These are phyloP conservation scores for Xylariales sp. DNA, from an alignment of 2,329 filamentous ascomycete species.

Conservation along the genomic window DNA sequence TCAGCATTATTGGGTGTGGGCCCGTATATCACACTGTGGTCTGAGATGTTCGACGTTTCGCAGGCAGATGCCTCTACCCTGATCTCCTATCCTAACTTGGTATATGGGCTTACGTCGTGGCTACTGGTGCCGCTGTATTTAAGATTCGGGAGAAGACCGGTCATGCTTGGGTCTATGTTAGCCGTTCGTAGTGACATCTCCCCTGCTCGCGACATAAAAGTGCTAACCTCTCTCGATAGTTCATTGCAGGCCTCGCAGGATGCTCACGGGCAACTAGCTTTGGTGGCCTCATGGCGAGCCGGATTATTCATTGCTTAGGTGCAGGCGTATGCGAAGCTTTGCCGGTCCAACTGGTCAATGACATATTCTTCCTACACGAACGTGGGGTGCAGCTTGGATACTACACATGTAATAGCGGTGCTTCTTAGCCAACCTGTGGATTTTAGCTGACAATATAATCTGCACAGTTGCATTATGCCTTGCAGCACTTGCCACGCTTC, in stretches of 20 bases:
- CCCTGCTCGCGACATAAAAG: neutral
- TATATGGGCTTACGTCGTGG: conserved; percentile 68
- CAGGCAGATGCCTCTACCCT: conserved; percentile 64
- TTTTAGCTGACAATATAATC: conserved; percentile 12
- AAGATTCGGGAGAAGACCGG: conserved; percentile 57
- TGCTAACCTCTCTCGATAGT: conserved; percentile 43
- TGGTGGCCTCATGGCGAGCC: conserved; percentile 53
- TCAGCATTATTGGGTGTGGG: conserved; percentile 66
- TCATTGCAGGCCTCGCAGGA: conserved; percentile 55
- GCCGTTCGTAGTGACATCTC: conserved; percentile 44
- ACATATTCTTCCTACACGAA: conserved; percentile 61
- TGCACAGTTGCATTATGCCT: conserved; percentile 63
- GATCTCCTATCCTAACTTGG: conserved; percentile 70
- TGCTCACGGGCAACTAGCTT: conserved; percentile 53
- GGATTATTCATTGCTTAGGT: conserved; percentile 55
- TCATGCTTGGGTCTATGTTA: conserved; percentile 56
- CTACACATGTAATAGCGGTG: conserved; percentile 60
- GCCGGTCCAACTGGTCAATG: conserved; percentile 59
- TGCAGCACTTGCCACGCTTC: conserved; percentile 66
- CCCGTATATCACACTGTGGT: conserved; percentile 67
- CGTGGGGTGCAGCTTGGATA: conserved; percentile 67
- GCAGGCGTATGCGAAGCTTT: conserved; percentile 58
- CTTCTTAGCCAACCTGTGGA: too few species aligned
- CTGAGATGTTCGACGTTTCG: conserved; percentile 63
- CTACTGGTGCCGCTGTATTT: conserved; percentile 68